phyloP scores from a whole-genome alignment of 75 land plant species.

The Sequoia sempervirens region DNA sequence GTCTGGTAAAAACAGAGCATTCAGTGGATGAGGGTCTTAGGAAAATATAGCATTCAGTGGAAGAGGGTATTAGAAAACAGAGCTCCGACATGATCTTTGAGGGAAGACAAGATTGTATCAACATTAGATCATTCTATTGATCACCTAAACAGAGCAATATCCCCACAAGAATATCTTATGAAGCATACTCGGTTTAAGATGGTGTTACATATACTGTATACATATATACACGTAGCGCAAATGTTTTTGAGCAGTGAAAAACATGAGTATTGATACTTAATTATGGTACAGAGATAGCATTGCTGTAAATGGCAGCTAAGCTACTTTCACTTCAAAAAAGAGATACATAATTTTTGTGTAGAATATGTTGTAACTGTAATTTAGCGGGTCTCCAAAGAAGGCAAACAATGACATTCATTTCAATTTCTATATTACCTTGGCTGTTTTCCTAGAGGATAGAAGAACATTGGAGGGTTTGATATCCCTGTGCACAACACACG shows the following conservation, averaged over 20 bases:
- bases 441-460: constrained; percentile 39
- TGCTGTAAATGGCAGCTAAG: neutral
- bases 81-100: neutral
- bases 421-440: constrained; percentile 34
- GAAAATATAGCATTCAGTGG: neutral
- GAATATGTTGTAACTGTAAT: neutral
- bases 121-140: neutral
- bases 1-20: neutral
- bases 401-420: neutral
- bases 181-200: neutral
- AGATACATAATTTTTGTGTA: neutral
- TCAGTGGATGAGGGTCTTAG: neutral
- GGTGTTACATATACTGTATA: too few species aligned
- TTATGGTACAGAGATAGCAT: neutral
- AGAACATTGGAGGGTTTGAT: constrained; percentile 82
- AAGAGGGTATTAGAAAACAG: neutral
- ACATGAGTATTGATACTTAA: neutral
- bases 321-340: neutral
- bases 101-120: neutral
- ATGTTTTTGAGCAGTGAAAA: neutral
- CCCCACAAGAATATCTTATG: neutral
- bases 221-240: too few species aligned
- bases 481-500: constrained; percentile 70
- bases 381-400: neutral
- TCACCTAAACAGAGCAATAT: neutral